A percentile compares a stretch with the other conserved stretches of the same genome.
phyloP scores from a whole-genome alignment of 768 basidiomycete genomes.

The Calocybe indica region DNA sequence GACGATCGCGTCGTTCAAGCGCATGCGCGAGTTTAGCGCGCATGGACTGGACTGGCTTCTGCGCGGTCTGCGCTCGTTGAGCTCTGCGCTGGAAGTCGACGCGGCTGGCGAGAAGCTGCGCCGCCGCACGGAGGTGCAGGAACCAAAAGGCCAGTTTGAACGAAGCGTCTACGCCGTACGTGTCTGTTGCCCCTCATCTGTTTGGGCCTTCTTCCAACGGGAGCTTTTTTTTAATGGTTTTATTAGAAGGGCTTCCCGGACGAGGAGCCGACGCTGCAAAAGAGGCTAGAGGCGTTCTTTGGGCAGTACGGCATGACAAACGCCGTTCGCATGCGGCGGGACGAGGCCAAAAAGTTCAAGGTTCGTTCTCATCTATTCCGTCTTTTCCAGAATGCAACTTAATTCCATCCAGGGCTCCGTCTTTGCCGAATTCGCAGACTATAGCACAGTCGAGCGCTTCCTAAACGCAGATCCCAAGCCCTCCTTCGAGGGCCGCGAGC shows the following conservation, averaged over 20 bases:
- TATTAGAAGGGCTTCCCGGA: slow-evolving; percentile 84
- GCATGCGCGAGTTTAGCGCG: slow-evolving; percentile 72
- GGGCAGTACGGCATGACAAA: slow-evolving; percentile 69
- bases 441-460: slow-evolving; percentile 65
- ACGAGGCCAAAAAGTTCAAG: slow-evolving; percentile 84
- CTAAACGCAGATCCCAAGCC: slow-evolving; percentile 79
- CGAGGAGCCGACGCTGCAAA: slow-evolving; percentile 58
- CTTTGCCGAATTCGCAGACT: slow-evolving; percentile 84
- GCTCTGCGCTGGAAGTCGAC: slow-evolving; percentile 64
- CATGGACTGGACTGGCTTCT: slow-evolving; percentile 66
- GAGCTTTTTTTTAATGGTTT: background rate
- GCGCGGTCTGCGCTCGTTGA: slow-evolving; percentile 47
- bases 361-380: slow-evolving; percentile 26
- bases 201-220: background rate
- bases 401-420: slow-evolving; percentile 63
- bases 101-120: slow-evolving; percentile 68
- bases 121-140: slow-evolving; percentile 66
- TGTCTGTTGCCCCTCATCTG: slow-evolving; percentile 12
- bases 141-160: slow-evolving; percentile 74
- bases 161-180: slow-evolving; percentile 86
- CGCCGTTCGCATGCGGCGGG: slow-evolving; percentile 85
- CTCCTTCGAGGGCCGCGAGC: slow-evolving; percentile 66
- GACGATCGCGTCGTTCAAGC: slow-evolving; percentile 89
- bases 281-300: slow-evolving; percentile 76
- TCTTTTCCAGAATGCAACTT: background rate